phyloP scores from a whole-genome alignment of 169 alveolate genomes.

The Plasmodium vivax region DNA sequence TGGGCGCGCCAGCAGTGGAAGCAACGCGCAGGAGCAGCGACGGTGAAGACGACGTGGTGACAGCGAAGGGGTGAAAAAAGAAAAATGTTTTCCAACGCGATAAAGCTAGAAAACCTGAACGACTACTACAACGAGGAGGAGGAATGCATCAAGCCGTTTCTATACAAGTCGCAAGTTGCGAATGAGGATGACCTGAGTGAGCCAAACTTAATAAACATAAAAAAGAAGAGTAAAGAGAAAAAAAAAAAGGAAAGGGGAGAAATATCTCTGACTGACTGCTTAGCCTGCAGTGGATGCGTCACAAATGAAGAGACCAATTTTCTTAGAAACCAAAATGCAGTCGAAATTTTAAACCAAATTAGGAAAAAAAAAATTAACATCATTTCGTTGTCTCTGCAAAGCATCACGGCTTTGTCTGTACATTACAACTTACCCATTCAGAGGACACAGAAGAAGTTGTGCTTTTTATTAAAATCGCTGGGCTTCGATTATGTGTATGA shows the following conservation, averaged over 20 bases:
- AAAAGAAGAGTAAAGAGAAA: conserved; percentile 13
- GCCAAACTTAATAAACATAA: conserved; percentile 46
- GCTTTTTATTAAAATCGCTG: conserved; percentile 74
- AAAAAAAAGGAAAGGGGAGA: conserved; percentile 33
- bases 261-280: conserved; percentile 87
- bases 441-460: conserved; percentile 70
- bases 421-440: conserved; percentile 71
- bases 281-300: conserved; percentile 94
- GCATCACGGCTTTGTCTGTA: conserved; percentile 85
- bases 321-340: conserved; percentile 85
- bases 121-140: conserved; percentile 87
- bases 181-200: conserved; percentile 53
- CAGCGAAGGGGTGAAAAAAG: not conserved
- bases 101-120: conserved; percentile 86
- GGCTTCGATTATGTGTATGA: conserved; percentile 76
- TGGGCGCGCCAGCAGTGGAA: not conserved
- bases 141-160: conserved; percentile 87
- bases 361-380: conserved; percentile 74
- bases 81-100: conserved; percentile 83
- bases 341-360: conserved; percentile 79
- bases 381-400: conserved; percentile 87
- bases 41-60: not conserved
- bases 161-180: conserved; percentile 65
- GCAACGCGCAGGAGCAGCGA: not conserved
- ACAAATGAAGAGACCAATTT: conserved; percentile 92